Conservation (phyloP, 2,329 filamentous ascomycete genomes). For the Penicillium sp. region DNA sequence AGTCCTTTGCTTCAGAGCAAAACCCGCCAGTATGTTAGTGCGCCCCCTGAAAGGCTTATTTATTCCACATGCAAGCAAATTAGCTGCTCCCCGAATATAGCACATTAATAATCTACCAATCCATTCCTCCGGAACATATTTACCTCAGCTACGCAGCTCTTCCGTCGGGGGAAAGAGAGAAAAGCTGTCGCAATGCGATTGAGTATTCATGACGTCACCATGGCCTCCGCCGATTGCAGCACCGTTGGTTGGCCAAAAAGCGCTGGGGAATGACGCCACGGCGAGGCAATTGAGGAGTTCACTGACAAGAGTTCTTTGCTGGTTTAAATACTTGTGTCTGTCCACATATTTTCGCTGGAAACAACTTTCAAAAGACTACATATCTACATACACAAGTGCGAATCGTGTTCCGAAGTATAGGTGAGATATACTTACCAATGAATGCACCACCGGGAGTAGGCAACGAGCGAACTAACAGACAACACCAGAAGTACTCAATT, state of each 20-base stretch:
- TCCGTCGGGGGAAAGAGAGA: neutral
- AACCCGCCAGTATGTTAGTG: neutral
- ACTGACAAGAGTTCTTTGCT: neutral
- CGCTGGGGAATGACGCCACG: slow-evolving; percentile 3
- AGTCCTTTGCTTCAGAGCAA: no score
- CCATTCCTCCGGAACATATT: slow-evolving; percentile 4
- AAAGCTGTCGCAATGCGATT: slow-evolving; percentile 1
- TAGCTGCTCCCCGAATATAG: neutral
- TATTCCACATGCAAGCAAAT: neutral
- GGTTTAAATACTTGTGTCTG: neutral
- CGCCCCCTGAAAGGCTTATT: neutral
- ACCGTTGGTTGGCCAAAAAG: slow-evolving; percentile 3
- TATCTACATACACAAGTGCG: neutral
- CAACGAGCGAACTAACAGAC: neutral
- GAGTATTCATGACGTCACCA: slow-evolving; percentile 22
- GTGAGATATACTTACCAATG: neutral
- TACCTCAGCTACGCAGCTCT: neutral
- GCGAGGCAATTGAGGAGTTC: neutral
- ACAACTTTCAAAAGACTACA: neutral
- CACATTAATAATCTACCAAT: neutral
- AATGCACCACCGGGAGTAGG: neutral
- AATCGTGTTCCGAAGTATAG: neutral
- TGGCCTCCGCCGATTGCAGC: neutral
- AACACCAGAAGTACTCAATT: neutral
- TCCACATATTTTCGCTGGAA: neutral